Evolutionary conservation across 2,329 filamentous ascomycete species (phyloP), one percentile per base, ranked within the genome.

Genomic region (Aspergillus pseudoterreus): DNA sequence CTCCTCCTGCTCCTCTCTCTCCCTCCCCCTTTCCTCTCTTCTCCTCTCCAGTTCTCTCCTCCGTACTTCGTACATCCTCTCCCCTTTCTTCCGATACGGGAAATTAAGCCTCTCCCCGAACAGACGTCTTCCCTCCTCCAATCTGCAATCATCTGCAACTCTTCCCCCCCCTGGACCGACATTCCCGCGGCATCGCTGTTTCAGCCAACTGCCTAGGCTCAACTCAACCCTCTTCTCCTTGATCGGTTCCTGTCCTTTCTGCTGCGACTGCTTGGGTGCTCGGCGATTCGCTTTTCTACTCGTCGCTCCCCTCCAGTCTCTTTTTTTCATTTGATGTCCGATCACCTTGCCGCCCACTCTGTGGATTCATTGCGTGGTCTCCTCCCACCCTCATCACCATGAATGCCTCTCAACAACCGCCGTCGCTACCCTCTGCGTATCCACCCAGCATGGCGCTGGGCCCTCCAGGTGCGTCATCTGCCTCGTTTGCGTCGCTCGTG

Each of bases 391-490:
- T 53, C 47, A 33, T 24, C 57, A 63, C 51, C 36, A 69, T 69
- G 66, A 68, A 62, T 61, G 63, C 65, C 59, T 51, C 58, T 45
- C 59, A 59, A 46, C 54, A 61, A 22, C 60, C 62, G 59, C 60
- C 64, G 55, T 62, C 62, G 54, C 53, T 66, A 15, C 55, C 57
- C 22, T 58, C 56, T 54, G 57, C 63, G 54, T 68, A 66, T 58
- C 61, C 64, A 58, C 63, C 65, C 52, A 62, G 65, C 59, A 58
- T 66, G 46, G 63, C 65, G 56, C 58, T 67, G 59, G 61, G 59
- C 45, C 60, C 61, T 51, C 60, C 61, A 66, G 65, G 67, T 69
- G 58, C 64, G 67, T 69, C 61, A 64, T 54, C 43, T 50, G 33
- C 45, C 43, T 43, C 50, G 52, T 44, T 43, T 41, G 43, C 30